Percentiles rank a stretch among this genome's conserved stretches.
These are phyloP conservation scores for Coemansia sp. DNA, from an alignment of 192 early-diverging fungal genomes.

Conservation along the genomic window DNA sequence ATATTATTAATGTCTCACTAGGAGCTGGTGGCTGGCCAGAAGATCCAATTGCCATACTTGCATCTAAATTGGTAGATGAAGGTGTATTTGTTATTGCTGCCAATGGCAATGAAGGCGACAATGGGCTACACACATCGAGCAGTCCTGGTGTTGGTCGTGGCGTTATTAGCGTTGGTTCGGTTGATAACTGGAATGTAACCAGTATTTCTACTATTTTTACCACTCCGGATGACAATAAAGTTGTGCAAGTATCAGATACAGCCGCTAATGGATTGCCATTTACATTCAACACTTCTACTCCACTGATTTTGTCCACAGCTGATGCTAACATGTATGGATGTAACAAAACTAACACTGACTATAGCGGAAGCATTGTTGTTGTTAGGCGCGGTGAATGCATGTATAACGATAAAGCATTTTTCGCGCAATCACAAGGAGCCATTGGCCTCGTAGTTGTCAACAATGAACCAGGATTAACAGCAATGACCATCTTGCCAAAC, in stretches of 20 bases:
- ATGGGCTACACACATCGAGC: conserved; percentile 56
- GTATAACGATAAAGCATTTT: conserved; percentile 45
- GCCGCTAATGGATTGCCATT: background rate
- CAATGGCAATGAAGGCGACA: conserved; percentile 72
- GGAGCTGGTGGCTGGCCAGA: conserved; percentile 56
- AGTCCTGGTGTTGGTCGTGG: conserved; percentile 53
- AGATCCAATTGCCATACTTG: conserved; percentile 53
- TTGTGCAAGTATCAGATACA: background rate
- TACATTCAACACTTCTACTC: background rate
- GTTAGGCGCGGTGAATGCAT: conserved; percentile 53
- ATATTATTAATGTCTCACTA: conserved; percentile 66
- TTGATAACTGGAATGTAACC: conserved; percentile 15
- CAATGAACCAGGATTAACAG: conserved; percentile 33
- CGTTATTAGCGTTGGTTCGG: conserved; percentile 60
- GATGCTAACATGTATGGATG: conserved; percentile 18
- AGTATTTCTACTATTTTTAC: background rate
- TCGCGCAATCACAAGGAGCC: conserved; percentile 53
- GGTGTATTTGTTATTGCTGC: conserved; percentile 65
- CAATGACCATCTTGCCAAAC: conserved; percentile 14
- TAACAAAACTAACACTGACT: background rate
- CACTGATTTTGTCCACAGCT: background rate
- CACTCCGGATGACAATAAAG: background rate
- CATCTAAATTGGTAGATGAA: conserved; percentile 37
- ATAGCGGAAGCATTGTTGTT: conserved; percentile 47
- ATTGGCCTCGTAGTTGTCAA: conserved; percentile 55